These are phyloP conservation scores for Tulasnella calospora DNA, from an alignment of 768 basidiomycete genomes.

Conservation along the genomic window DNA sequence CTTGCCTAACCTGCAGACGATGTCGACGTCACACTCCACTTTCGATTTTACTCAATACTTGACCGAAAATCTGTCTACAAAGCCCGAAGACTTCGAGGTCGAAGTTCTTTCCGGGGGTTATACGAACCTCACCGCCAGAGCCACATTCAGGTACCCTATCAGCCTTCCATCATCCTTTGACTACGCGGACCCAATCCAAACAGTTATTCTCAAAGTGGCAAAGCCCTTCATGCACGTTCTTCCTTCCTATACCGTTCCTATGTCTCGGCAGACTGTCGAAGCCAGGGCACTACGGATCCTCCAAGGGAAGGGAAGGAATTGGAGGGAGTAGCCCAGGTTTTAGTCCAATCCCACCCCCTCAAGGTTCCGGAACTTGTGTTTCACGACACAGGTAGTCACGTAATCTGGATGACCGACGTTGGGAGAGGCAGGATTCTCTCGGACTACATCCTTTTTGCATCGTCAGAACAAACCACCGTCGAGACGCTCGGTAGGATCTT, in stretches of 20 bases:
- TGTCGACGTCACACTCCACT: not conserved
- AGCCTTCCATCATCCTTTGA: not conserved
- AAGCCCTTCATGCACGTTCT: not conserved
- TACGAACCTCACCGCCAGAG: not conserved
- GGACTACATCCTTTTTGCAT: not conserved
- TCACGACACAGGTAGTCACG: not conserved
- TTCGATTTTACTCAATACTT: not conserved
- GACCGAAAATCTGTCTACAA: not conserved
- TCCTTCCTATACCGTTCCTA: not conserved
- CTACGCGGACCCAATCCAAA: not conserved
- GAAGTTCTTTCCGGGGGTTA: not conserved
- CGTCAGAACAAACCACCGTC: not conserved
- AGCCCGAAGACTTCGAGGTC: not conserved
- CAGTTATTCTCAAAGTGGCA: not conserved
- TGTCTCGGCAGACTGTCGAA: not conserved
- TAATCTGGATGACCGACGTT: slow-evolving; percentile 7
- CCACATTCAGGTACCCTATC: not conserved
- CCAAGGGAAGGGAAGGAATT: not conserved
- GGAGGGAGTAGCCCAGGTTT: not conserved
- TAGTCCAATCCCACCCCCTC: not conserved
- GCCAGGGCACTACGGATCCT: not conserved
- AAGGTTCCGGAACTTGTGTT: not conserved
- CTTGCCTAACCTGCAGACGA: too few relatives aligned
- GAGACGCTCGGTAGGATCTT: not conserved
- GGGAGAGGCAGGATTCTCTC: not conserved